These are phyloP conservation scores for Cladosporium colombiae DNA, from an alignment of 2,329 filamentous ascomycete species.

Conservation along the genomic window DNA sequence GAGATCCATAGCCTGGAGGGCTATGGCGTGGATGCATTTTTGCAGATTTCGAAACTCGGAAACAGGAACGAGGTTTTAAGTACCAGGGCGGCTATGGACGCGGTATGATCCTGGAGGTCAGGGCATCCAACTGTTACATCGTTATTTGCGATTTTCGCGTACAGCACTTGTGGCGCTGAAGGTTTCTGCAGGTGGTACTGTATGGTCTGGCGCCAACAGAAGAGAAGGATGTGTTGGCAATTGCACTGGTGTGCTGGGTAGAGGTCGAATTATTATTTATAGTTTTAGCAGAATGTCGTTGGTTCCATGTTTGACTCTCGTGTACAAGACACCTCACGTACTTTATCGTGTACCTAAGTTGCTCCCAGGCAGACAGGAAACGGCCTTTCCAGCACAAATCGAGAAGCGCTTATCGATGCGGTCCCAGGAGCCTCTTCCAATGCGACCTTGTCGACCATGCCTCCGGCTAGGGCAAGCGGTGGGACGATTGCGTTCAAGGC, in stretches of 20 bases:
- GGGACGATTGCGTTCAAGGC: background rate
- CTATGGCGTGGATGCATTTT: slow-evolving; percentile 91
- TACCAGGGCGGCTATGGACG: slow-evolving; percentile 55
- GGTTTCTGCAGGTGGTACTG: background rate
- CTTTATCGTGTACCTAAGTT: background rate
- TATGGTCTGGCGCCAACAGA: background rate
- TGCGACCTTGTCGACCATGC: background rate
- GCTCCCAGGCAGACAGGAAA: background rate
- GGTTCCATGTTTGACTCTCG: background rate
- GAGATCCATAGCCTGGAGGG: slow-evolving; percentile 92
- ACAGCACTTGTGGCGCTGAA: background rate
- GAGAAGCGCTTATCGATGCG: background rate
- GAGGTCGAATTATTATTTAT: background rate
- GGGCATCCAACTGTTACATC: slow-evolving; percentile 11
- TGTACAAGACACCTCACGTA: background rate
- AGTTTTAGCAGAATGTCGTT: background rate
- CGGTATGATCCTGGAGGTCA: slow-evolving; percentile 39
- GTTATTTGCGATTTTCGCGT: background rate
- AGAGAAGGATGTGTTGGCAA: background rate
- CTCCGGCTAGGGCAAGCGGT: background rate
- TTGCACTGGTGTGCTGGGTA: background rate
- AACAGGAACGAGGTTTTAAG: slow-evolving; percentile 97
- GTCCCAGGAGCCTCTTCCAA: background rate
- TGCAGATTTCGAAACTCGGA: slow-evolving; percentile 93
- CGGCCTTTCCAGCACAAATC: background rate